Evolutionary conservation across 768 basidiomycete species (phyloP), one percentile per base, ranked within the genome.

Genomic region (Russula sp.): DNA sequence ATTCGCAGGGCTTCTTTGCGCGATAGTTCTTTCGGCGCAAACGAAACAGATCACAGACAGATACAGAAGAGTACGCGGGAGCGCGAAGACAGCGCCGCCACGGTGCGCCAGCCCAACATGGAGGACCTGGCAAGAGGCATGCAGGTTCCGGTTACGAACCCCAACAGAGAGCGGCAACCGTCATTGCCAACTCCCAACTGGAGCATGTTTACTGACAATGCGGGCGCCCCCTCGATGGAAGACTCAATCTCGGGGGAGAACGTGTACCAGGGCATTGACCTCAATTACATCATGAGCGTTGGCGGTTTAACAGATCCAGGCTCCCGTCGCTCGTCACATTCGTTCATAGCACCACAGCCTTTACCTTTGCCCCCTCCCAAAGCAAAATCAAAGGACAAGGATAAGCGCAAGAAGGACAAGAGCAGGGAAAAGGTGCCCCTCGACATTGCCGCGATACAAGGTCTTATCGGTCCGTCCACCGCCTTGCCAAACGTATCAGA

Each of bases 271-370:
- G 63, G 60, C 60, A 56, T 64, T n/a, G 55, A 64, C 10, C 54
- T 64, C 22, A 14, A 50, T 48, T 64, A 64, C 20, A 64, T 64
- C 36, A 62, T 64, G 58, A 60, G 32, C 32, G 52, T 59, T 41
- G 55, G 59, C 36, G 52, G 32, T 39, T 13, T 13, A n/a, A 49
- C 20, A 7, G 48, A 20, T 14, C 54, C 42, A 36, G 60, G 54
- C 45, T 56, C 60, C 7, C 63, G 63, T 35, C 59, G 63, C 32
- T 64, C 63, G 48, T 64, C 63, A 3, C 63, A 56, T 51, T 64
- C 63, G 14, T 64, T 64, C 36, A 25, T 64, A 16, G 53, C 48
- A 10, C 60, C 63, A 11, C 48, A 56, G n/a, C 7, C 63, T 9
- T 42, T 61, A 16, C 63, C 62, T 20, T 54, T 59, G 14, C 62